phyloP scores from a whole-genome alignment of 176 grass and related monocot genomes.

The bread wheat (Triticum aestivum) region DNA sequence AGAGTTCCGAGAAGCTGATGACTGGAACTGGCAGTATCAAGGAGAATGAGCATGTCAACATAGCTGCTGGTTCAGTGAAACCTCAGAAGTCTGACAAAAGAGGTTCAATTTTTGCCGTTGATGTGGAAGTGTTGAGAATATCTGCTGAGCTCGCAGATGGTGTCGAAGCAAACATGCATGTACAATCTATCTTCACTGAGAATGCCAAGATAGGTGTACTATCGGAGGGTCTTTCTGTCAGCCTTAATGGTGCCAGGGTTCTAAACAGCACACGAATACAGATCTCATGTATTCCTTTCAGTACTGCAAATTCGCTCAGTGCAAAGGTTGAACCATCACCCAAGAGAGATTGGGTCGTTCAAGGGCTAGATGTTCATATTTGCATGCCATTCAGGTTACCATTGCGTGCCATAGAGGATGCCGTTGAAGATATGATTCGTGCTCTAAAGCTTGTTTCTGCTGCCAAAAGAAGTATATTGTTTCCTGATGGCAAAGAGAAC shows the following conservation, averaged over 20 bases:
- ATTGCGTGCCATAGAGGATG: conserved; percentile 95
- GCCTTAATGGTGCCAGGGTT: conserved; percentile 87
- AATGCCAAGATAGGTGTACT: conserved; percentile 94
- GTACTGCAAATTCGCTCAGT: conserved; percentile 49
- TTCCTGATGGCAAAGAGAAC: conserved; percentile 65
- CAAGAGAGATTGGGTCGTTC: conserved; percentile 90
- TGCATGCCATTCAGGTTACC: conserved; percentile 95
- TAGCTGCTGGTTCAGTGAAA: conserved; percentile 41
- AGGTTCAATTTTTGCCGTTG: conserved; percentile 84
- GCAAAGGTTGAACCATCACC: conserved; percentile 50
- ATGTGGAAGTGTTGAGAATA: conserved; percentile 86
- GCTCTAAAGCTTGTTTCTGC: conserved; percentile 82
- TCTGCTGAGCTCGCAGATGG: conserved; percentile 89
- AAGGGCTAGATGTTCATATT: conserved; percentile 88
- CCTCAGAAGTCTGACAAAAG: conserved; percentile 49
- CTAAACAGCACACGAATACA: conserved; percentile 92
- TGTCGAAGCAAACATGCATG: conserved; percentile 79
- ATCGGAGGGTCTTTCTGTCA: conserved; percentile 83
- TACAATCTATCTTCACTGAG: conserved; percentile 98
- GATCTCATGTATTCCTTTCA: conserved; percentile 78
- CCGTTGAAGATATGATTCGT: conserved; percentile 90
- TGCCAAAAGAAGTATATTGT: conserved; percentile 68
- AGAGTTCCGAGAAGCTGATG: conserved; percentile 48
- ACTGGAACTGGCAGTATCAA: conserved; percentile 37
- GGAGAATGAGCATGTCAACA: conserved; percentile 38